Conservation (phyloP, 2,329 filamentous ascomycete genomes). For the Paraphoma sp. region DNA sequence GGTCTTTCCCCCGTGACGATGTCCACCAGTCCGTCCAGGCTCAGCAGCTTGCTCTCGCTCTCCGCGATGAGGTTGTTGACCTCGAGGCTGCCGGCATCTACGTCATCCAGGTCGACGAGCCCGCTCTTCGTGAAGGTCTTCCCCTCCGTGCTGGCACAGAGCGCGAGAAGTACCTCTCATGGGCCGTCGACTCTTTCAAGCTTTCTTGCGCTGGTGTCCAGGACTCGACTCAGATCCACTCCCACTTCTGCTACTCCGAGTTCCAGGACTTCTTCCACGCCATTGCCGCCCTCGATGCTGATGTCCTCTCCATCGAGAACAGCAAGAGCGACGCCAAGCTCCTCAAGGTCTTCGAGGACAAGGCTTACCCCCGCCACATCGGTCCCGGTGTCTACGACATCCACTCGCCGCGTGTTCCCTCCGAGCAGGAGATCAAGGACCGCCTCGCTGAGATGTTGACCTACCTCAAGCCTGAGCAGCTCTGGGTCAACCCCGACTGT, state of each 20-base stretch:
- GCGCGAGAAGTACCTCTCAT: slow-evolving; percentile 94
- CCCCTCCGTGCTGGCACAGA: slow-evolving; percentile 92
- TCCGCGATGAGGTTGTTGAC: slow-evolving; percentile 97
- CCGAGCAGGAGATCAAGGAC: slow-evolving; percentile 97
- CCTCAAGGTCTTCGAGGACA: slow-evolving; percentile 96
- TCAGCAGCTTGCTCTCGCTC: slow-evolving; percentile 96
- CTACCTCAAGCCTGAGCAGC: slow-evolving; percentile 94
- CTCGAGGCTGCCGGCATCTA: slow-evolving; percentile 95
- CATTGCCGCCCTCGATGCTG: slow-evolving; percentile 95
- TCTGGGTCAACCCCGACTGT: slow-evolving; percentile 99
- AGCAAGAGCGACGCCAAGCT: slow-evolving; percentile 99
- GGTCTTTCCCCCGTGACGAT: slow-evolving; percentile 99
- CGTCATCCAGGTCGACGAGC: slow-evolving; percentile 99
- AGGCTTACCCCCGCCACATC: slow-evolving; percentile 97
- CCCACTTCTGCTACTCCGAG: slow-evolving; percentile 99
- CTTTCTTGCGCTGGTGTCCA: slow-evolving; percentile 91
- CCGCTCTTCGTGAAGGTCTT: slow-evolving; percentile 98
- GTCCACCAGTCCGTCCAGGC: slow-evolving; percentile 99
- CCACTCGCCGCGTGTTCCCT: slow-evolving; percentile 97
- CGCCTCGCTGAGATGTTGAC: slow-evolving; percentile 97
- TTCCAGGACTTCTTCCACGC: slow-evolving; percentile 99
- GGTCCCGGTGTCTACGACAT: slow-evolving; percentile 99
- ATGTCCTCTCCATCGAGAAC: slow-evolving; percentile 99
- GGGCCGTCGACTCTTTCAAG: slow-evolving; percentile 98
- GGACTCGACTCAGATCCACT: slow-evolving; percentile 99